These are phyloP conservation scores for Ceratocystis alfenasii DNA, from an alignment of 2,329 filamentous ascomycete species.

Conservation along the genomic window DNA sequence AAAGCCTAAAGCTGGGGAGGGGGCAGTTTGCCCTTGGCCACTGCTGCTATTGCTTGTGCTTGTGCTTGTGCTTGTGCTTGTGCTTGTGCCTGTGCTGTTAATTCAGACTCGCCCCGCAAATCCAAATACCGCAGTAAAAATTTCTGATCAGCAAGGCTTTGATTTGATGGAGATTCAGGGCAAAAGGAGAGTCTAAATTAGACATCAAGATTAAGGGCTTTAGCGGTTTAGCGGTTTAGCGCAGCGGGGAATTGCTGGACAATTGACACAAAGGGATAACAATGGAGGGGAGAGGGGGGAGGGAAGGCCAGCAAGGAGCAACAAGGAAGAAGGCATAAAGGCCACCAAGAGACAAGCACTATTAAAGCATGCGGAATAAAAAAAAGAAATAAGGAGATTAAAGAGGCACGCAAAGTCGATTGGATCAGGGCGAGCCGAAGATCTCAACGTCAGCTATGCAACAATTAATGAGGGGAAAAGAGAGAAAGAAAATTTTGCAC, in stretches of 20 bases:
- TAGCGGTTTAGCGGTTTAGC: not conserved
- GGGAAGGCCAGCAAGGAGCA: not conserved
- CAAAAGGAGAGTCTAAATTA: constrained; percentile 7
- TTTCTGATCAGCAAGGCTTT: not conserved
- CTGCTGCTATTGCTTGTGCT: not conserved
- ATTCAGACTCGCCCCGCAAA: not conserved
- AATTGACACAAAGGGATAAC: constrained; percentile 10
- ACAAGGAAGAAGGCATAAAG: constrained; percentile 2
- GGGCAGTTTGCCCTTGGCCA: too few species aligned
- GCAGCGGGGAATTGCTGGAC: constrained; percentile 3
- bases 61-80: too few species aligned
- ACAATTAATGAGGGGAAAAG: not conserved
- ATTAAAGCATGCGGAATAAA: not conserved
- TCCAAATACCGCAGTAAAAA: not conserved
- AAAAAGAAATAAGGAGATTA: not conserved
- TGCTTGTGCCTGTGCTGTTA: not conserved
- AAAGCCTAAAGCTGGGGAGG: not conserved
- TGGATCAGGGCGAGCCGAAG: not conserved
- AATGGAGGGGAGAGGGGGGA: not conserved
- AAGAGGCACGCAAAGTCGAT: not conserved
- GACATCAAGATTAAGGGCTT: not conserved
- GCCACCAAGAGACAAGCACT: not conserved
- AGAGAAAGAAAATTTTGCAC: not conserved
- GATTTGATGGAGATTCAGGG: not conserved
- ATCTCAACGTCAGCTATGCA: not conserved